Evolutionary conservation across 345 rosid genomes (phyloP).

Genomic region (Syzygium aromaticum): DNA sequence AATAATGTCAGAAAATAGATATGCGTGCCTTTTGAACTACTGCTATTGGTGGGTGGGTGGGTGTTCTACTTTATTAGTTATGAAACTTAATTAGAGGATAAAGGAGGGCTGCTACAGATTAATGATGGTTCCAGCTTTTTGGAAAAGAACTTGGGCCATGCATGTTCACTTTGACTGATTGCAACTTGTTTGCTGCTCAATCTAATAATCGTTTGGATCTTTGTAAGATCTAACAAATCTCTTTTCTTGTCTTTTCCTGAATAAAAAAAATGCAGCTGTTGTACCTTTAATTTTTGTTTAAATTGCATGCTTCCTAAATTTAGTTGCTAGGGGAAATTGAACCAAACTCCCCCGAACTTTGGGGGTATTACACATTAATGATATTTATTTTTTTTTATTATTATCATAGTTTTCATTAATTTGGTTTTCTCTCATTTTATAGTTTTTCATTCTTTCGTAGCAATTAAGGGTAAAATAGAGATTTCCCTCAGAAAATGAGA

Average conservation of each 20-base stretch:
- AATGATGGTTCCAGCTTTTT: background rate
- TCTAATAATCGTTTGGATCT: background rate
- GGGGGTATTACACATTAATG: background rate
- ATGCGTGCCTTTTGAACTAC: background rate
- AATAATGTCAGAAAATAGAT: background rate
- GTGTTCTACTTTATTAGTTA: background rate
- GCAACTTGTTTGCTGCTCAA: background rate
- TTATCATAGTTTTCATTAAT: no score
- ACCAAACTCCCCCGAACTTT: no score
- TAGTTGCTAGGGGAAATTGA: no score
- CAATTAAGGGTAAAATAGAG: background rate
- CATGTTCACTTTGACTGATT: background rate
- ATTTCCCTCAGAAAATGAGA: no score
- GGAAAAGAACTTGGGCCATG: background rate
- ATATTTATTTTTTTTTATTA: no score
- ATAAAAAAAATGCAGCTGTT: background rate
- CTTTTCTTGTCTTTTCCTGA: background rate
- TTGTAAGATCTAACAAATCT: background rate
- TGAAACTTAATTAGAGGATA: background rate
- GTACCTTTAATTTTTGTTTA: background rate
- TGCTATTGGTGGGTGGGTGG: background rate
- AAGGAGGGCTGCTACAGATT: background rate
- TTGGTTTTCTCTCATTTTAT: background rate
- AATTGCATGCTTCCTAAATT: background rate
- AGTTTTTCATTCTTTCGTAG: background rate